A percentile compares a stretch with the other conserved stretches of the same genome.
phyloP scores from a whole-genome alignment of 345 rosid genomes.

The Gossypium rotundifolium region DNA sequence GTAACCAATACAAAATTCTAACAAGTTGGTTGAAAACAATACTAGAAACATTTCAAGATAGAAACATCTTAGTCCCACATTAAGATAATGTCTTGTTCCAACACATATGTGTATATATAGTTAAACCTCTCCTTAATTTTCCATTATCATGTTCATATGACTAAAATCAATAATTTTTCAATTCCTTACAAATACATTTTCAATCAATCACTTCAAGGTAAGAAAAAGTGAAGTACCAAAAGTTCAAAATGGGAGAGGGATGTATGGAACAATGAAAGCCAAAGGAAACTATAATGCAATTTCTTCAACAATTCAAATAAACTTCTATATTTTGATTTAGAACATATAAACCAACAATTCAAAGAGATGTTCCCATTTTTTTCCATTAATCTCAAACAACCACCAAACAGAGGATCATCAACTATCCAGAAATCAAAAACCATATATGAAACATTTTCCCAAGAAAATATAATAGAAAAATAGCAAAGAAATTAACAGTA shows the following conservation, averaged over 20 bases:
- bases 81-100: not conserved
- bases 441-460: not conserved
- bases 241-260: too few species aligned
- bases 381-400: not conserved
- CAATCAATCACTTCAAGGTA: not conserved
- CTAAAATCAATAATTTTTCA: not conserved
- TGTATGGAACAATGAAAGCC: not conserved
- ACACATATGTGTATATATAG: too few species aligned
- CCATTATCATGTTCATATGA: not conserved
- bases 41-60: not conserved
- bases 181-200: not conserved
- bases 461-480: not conserved
- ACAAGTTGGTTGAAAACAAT: not conserved
- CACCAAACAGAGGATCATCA: too few species aligned
- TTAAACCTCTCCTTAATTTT: not conserved
- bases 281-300: not conserved
- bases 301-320: not conserved
- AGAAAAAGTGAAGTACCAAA: not conserved
- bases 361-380: not conserved
- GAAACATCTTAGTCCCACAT: not conserved
- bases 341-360: too few species aligned
- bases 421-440: not conserved
- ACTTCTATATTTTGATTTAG: too few species aligned
- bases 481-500: too few species aligned
- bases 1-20: not conserved